Evolutionary conservation across 2,329 filamentous ascomycete species (phyloP).

Genomic region (Cordyceps fumosorosea): DNA sequence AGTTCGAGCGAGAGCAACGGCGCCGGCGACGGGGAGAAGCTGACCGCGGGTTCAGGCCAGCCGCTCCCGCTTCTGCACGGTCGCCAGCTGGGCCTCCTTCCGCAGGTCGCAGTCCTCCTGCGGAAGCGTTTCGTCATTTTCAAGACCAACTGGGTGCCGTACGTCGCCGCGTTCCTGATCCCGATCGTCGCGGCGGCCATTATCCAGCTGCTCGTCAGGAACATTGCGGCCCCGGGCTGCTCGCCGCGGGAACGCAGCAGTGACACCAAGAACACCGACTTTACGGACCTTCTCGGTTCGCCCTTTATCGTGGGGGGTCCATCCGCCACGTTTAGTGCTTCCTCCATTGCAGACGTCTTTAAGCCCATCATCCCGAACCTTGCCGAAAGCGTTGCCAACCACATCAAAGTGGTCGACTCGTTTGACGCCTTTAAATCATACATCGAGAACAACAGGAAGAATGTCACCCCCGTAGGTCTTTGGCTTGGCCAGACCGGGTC

Average conservation of each 20-base stretch:
- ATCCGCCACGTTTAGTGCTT: slow-evolving; percentile 15
- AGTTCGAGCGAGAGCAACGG: not conserved
- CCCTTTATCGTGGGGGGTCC: slow-evolving; percentile 20
- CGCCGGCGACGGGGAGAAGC: not conserved
- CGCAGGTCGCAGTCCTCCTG: slow-evolving; percentile 57
- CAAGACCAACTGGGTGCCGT: slow-evolving; percentile 52
- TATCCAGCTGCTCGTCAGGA: slow-evolving; percentile 63
- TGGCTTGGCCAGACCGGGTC: slow-evolving; percentile 57
- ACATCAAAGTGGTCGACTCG: slow-evolving; percentile 33
- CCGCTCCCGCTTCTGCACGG: slow-evolving; percentile 45
- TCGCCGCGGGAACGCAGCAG: slow-evolving; percentile 20
- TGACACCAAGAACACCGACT: slow-evolving; percentile 13
- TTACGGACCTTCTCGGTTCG: slow-evolving; percentile 17
- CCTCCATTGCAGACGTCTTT: slow-evolving; percentile 12
- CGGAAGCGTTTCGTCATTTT: slow-evolving; percentile 60
- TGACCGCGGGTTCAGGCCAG: not conserved
- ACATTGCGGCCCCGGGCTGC: slow-evolving; percentile 44
- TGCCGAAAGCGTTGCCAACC: slow-evolving; percentile 11
- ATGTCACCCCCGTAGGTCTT: slow-evolving; percentile 69
- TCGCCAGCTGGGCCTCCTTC: slow-evolving; percentile 47
- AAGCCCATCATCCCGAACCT: slow-evolving; percentile 15
- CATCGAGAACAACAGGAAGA: slow-evolving; percentile 54
- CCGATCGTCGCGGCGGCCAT: slow-evolving; percentile 69
- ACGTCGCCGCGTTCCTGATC: slow-evolving; percentile 63
- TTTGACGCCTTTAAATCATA: slow-evolving; percentile 60